Percentiles rank a stretch among this genome's conserved stretches.
Conservation (phyloP, 805 yeast genomes). For the Zygoascus ofunaensis region DNA sequence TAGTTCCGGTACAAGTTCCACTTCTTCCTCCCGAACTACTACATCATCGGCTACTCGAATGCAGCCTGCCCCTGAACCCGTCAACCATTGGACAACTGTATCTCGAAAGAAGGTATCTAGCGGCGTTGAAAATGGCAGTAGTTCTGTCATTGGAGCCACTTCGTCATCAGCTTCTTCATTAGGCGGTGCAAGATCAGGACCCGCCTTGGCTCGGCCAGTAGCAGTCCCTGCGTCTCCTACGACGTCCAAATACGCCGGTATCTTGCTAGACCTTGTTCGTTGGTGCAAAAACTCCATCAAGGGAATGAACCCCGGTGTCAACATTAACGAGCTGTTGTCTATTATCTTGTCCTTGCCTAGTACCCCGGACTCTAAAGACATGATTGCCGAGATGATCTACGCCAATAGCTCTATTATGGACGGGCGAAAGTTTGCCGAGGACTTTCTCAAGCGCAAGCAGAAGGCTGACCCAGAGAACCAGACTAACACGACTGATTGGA, state of each 20-base stretch:
- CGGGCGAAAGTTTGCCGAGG: slow-evolving; percentile 88
- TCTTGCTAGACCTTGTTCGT: slow-evolving; percentile 31
- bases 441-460: slow-evolving; percentile 70
- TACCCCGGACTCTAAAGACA: slow-evolving; percentile 65
- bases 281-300: slow-evolving; percentile 32
- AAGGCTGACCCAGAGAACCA: slow-evolving; percentile 50
- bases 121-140: not conserved
- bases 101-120: not conserved
- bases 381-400: slow-evolving; percentile 87
- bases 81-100: not conserved
- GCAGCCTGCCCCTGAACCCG: not conserved
- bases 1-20: not conserved
- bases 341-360: slow-evolving; percentile 73
- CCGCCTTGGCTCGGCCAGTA: not conserved
- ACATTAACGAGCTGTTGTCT: slow-evolving; percentile 67
- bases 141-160: not conserved
- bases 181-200: not conserved
- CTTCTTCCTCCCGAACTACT: not conserved
- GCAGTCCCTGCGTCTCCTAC: slow-evolving; percentile 3
- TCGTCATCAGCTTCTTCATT: not conserved
- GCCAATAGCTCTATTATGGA: slow-evolving; percentile 85
- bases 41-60: not conserved
- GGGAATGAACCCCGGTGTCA: slow-evolving; percentile 64
- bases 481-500: slow-evolving; percentile 56
- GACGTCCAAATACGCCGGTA: slow-evolving; percentile 14